Conservation (phyloP, 2,329 filamentous ascomycete genomes). For the Cladorrhinum sp. region DNA sequence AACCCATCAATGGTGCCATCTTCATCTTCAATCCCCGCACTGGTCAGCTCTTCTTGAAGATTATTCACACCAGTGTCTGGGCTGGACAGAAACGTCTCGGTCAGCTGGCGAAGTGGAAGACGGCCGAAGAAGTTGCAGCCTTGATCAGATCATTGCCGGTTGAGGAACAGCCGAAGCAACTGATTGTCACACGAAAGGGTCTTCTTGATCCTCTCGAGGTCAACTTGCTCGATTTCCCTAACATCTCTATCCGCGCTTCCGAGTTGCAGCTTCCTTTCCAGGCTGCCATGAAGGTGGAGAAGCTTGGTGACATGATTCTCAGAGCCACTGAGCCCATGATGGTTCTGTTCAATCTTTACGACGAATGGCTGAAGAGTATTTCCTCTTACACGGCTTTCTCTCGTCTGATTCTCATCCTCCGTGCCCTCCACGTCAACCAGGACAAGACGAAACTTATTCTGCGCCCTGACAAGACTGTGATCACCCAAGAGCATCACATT, state of each 20-base stretch:
- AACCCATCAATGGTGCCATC: conserved; percentile 98
- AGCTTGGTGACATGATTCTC: conserved; percentile 97
- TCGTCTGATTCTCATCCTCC: conserved; percentile 85
- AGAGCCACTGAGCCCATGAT: conserved; percentile 98
- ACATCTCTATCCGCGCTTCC: conserved; percentile 96
- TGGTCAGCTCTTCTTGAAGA: conserved; percentile 96
- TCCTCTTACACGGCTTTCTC: conserved; percentile 99
- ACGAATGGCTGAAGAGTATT: conserved; percentile 98
- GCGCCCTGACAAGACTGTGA: conserved; percentile 94
- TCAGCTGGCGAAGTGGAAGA: conserved; percentile 99
- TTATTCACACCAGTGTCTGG: conserved; percentile 99
- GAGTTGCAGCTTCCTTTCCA: conserved; percentile 98
- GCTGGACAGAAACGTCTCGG: conserved; percentile 98
- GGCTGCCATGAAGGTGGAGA: conserved; percentile 99
- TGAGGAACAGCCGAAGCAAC: conserved; percentile 97
- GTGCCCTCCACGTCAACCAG: conserved; percentile 93
- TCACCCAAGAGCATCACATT: conserved; percentile 98
- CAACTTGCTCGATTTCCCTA: conserved; percentile 95
- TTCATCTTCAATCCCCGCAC: conserved; percentile 99
- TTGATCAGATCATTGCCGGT: conserved; percentile 92
- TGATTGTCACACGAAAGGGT: conserved; percentile 97
- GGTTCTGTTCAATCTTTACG: conserved; percentile 98
- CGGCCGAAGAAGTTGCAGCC: conserved; percentile 97
- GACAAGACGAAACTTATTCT: conserved; percentile 97
- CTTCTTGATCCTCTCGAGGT: conserved; percentile 95